Conservation (phyloP, 768 basidiomycete species). For the Boletus bicolor region DNA sequence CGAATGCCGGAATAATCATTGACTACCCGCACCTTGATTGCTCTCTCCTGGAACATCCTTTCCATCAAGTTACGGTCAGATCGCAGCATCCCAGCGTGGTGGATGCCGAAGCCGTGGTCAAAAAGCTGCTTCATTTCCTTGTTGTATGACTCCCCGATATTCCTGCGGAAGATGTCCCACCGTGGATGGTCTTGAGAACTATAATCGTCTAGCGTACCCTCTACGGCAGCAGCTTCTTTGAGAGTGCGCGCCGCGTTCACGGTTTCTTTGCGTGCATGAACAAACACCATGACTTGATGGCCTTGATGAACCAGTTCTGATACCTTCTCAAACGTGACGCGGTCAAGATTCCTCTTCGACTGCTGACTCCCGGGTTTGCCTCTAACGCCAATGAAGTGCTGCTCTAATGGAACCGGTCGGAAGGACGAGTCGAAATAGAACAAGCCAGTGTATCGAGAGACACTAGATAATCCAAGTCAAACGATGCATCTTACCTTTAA, state of each 20-base stretch:
- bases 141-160: slow-evolving; percentile 79
- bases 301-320: slow-evolving; percentile 82
- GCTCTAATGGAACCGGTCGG: slow-evolving; percentile 92
- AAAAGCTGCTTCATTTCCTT: slow-evolving; percentile 97
- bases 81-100: slow-evolving; percentile 97
- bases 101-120: slow-evolving; percentile 91
- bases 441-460: slow-evolving; percentile 79
- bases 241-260: slow-evolving; percentile 86
- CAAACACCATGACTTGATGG: slow-evolving; percentile 99
- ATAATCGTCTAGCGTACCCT: slow-evolving; percentile 75
- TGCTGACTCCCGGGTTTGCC: slow-evolving; percentile 77
- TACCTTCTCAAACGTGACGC: slow-evolving; percentile 87
- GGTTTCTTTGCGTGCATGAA: slow-evolving; percentile 97
- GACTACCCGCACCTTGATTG: slow-evolving; percentile 69
- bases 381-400: slow-evolving; percentile 91
- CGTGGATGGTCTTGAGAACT: slow-evolving; percentile 79
- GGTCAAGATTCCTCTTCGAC: slow-evolving; percentile 84
- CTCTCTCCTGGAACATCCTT: slow-evolving; percentile 84
- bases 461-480: slow-evolving; percentile 45
- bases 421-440: slow-evolving; percentile 99
- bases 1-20: neutral
- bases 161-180: slow-evolving; percentile 70
- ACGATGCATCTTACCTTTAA: neutral
- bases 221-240: slow-evolving; percentile 68
- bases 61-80: slow-evolving; percentile 95